Base-by-base conservation (phyloP, 2,329 filamentous ascomycete species). In the Alternaria sp. region DNA sequence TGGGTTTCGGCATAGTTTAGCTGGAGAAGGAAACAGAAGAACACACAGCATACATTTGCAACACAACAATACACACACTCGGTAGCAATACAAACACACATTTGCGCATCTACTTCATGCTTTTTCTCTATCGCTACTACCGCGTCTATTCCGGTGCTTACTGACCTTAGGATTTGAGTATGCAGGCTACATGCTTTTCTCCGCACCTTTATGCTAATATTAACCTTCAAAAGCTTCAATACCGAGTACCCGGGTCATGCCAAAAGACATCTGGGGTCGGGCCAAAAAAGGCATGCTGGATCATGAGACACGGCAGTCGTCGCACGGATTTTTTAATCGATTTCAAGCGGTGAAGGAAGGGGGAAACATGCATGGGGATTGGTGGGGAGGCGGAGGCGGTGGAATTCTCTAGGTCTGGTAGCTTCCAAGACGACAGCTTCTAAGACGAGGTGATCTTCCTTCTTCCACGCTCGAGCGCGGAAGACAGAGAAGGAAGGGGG, bases 341-440 rank as follows among this genome's bases (percentile, higher is more conserved):
- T 61, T 40, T 46, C n/a, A 32, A 63, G 55, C 67, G 61, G 51
- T 69, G 64, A 63, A 55, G 52, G 43, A 23, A 25, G 17, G 49
- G 12, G 13, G 19, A 19, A 19, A 44, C 40, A 51, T 69, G 66
- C 67, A 68, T 57, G 67, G 59, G 66, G 61, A 59, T 59, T 50
- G 36, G 49, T 67, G 63, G 66, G 60, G 63, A 68, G 64, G 61
- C 62, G 56, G 57, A 62, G 21, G 32, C 17, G 11, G 45, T 32
- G 30, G 13, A 32, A n/a, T n/a, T n/a, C n/a, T n/a, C n/a, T n/a
- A n/a, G n/a, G 30, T 36, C 32, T 36, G 30, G 30, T 1, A 32
- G 30, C 30, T 15, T 32, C 6, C 30, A 32, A 32, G 13, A 15
- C 30, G 13, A 32, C 13, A 32, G 13, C 13, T 32, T 32, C 13